A percentile compares a stretch with the other conserved stretches of the same genome.
phyloP scores from a whole-genome alignment of 176 grass and related monocot species.

The Cocos nucifera region DNA sequence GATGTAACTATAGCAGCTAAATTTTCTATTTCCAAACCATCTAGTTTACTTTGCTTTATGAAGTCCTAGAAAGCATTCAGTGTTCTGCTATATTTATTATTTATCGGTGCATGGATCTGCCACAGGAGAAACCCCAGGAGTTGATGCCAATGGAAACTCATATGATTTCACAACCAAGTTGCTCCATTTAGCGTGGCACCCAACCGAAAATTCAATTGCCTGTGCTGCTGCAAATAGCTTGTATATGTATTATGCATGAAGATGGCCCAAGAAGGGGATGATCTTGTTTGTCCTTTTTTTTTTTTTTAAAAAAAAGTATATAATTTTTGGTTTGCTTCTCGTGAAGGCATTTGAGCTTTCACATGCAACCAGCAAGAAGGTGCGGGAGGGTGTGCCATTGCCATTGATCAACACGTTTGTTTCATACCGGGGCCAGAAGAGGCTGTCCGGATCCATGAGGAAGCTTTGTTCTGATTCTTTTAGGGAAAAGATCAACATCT shows the following conservation, averaged over 20 bases:
- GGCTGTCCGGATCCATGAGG: not conserved
- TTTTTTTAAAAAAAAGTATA: too few relatives aligned
- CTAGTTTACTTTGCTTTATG: too few relatives aligned
- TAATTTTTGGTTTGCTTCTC: not conserved
- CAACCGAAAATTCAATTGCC: conserved; percentile 87
- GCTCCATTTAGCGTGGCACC: conserved; percentile 89
- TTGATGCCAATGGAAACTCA: conserved; percentile 56
- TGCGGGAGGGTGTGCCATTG: conserved; percentile 3
- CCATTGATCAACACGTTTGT: not conserved
- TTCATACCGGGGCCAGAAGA: not conserved
- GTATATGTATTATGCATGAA: conserved; percentile 95
- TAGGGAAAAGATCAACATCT: conserved; percentile 48
- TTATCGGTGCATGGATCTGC: conserved; percentile 14
- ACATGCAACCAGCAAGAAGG: conserved; percentile 7
- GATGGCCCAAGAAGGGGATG: conserved; percentile 2
- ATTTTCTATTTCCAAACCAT: too few relatives aligned
- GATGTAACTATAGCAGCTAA: not conserved
- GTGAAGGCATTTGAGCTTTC: not conserved
- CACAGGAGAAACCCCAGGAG: conserved; percentile 55
- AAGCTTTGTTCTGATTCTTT: conserved; percentile 33
- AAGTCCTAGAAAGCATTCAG: too few relatives aligned
- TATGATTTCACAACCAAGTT: conserved; percentile 63
- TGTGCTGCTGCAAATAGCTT: conserved; percentile 82
- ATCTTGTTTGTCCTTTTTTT: conserved; percentile 8
- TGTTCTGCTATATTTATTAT: not conserved